phyloP scores from a whole-genome alignment of 108 stramenopile species.

The Pseudonitzschia delicatissima region DNA sequence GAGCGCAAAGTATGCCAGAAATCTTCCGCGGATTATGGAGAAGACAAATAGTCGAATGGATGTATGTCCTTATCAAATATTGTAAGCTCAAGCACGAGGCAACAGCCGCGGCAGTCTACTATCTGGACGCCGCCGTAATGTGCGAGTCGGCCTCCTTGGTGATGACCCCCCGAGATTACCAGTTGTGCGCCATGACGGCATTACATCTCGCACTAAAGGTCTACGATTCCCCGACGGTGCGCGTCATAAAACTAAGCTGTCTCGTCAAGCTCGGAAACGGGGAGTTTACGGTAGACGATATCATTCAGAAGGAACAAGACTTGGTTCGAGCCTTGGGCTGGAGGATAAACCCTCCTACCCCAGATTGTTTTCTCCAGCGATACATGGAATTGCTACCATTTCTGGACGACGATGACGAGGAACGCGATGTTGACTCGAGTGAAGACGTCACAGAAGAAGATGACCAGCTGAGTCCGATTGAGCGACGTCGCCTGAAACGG shows the following conservation, averaged over 20 bases:
- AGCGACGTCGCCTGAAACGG: neutral
- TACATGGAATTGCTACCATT: constrained; percentile 21
- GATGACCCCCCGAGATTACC: constrained; percentile 20
- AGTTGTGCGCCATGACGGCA: constrained; percentile 23
- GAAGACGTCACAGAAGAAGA: neutral
- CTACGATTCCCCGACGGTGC: constrained; percentile 13
- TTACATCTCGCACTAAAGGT: constrained; percentile 27
- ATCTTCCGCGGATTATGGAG: constrained; percentile 26
- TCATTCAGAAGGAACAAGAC: constrained; percentile 24
- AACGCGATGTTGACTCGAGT: neutral
- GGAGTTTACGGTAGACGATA: constrained; percentile 21
- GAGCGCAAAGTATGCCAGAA: neutral
- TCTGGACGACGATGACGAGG: neutral
- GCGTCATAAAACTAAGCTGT: constrained; percentile 20
- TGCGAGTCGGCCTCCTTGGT: neutral
- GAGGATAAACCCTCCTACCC: constrained; percentile 27
- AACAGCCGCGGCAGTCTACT: constrained; percentile 15
- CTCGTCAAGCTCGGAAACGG: constrained; percentile 22
- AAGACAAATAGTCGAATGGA: constrained; percentile 31
- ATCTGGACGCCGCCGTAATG: constrained; percentile 20
- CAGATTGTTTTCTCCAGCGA: constrained; percentile 25
- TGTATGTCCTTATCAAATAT: constrained; percentile 26
- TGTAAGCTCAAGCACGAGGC: constrained; percentile 28
- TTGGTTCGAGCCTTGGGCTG: constrained; percentile 9
- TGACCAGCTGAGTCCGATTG: neutral